phyloP scores from a whole-genome alignment of 2,329 filamentous ascomycete genomes.

The Fusarium sp. region DNA sequence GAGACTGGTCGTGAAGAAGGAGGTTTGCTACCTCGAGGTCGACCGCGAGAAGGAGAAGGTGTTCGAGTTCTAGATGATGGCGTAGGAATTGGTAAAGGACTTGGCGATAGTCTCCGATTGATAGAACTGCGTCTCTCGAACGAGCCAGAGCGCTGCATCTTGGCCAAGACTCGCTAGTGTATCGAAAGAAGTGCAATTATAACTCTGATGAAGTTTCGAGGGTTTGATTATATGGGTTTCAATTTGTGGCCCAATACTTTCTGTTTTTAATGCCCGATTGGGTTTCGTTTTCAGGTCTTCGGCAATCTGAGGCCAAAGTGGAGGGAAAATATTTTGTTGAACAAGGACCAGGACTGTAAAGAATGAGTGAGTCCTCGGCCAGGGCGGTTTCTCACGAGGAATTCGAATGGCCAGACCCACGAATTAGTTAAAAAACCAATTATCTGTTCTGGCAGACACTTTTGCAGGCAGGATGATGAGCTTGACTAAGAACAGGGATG shows the following conservation, averaged over 20 bases:
- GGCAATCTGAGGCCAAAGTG: conserved; percentile 12
- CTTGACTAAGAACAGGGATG: conserved; percentile 18
- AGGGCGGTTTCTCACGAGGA: background rate
- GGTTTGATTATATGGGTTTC: conserved; percentile 17
- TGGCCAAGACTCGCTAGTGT: conserved; percentile 26
- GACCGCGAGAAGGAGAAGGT: conserved; percentile 35
- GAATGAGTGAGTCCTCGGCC: conserved; percentile 9
- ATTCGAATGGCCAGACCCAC: conserved; percentile 15
- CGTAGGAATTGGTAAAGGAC: conserved; percentile 27
- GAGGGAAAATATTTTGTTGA: background rate
- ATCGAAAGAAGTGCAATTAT: background rate
- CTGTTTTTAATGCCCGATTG: conserved; percentile 6
- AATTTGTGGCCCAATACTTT: conserved; percentile 1
- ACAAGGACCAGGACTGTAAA: conserved; percentile 30
- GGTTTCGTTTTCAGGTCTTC: conserved; percentile 9
- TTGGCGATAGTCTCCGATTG: conserved; percentile 16
- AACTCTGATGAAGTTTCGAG: background rate
- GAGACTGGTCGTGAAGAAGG: conserved; percentile 13
- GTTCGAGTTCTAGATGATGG: conserved; percentile 23
- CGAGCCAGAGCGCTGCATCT: conserved; percentile 39
- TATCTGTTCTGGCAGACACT: background rate
- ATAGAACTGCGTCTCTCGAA: conserved; percentile 37
- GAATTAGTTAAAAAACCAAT: conserved; percentile 5
- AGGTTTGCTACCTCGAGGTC: conserved; percentile 4
- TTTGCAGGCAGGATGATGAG: background rate